These are phyloP conservation scores for Clathrospora elynae DNA, from an alignment of 2,329 filamentous ascomycete species.

Conservation along the genomic window DNA sequence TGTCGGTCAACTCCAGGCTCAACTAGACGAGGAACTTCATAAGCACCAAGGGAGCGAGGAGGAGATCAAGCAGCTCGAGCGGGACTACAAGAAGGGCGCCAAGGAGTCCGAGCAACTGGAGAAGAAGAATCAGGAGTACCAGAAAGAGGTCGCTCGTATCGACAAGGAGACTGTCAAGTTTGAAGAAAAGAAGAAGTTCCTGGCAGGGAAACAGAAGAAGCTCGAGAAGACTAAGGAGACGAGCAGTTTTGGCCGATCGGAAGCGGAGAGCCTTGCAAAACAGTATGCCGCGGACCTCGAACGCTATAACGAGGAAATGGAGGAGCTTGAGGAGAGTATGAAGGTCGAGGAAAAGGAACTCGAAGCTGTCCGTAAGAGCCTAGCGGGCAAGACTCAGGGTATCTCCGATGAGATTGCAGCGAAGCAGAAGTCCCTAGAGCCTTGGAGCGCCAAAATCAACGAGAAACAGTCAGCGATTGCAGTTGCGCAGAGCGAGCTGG, in stretches of 20 bases:
- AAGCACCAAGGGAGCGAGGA: constrained; percentile 90
- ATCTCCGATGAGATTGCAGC: constrained; percentile 89
- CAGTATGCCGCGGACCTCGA: constrained; percentile 80
- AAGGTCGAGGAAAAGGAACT: constrained; percentile 81
- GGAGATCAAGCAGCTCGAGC: constrained; percentile 86
- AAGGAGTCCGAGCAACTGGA: constrained; percentile 84
- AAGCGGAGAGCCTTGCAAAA: constrained; percentile 77
- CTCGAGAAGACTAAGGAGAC: constrained; percentile 84
- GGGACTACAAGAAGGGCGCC: constrained; percentile 77
- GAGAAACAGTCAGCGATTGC: constrained; percentile 93
- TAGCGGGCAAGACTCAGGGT: constrained; percentile 94
- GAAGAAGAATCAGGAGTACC: constrained; percentile 75
- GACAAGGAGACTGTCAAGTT: constrained; percentile 98
- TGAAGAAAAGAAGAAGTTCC: constrained; percentile 95
- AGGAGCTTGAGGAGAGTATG: constrained; percentile 75
- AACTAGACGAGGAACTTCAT: constrained; percentile 84
- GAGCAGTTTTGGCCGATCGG: constrained; percentile 73
- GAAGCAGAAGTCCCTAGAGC: constrained; percentile 93
- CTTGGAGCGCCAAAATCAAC: constrained; percentile 96
- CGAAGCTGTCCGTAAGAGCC: constrained; percentile 76
- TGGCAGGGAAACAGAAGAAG: constrained; percentile 90
- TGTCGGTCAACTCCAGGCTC: constrained; percentile 84
- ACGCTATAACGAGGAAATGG: constrained; percentile 74
- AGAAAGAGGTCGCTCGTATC: constrained; percentile 88
- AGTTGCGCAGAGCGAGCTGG: constrained; percentile 91